Evolutionary conservation across 805 yeast species (phyloP).

Genomic region (Saturnispora quitensis): DNA sequence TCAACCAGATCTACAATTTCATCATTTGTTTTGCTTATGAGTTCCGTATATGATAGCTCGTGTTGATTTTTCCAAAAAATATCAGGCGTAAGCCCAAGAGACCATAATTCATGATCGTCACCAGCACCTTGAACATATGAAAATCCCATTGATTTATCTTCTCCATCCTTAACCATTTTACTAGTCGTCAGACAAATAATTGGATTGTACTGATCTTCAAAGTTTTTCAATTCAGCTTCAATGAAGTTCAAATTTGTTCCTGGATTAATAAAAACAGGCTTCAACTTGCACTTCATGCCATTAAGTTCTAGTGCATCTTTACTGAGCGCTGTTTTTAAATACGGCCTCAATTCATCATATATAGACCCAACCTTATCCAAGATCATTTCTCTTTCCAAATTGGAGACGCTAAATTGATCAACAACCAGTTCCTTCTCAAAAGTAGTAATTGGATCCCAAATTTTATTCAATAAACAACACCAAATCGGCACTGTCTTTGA

Average conservation of each 20-base stretch:
- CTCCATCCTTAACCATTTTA: constrained; percentile 50
- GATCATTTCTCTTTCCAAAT: constrained; percentile 49
- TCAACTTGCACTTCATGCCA: constrained; percentile 38
- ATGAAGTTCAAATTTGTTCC: constrained; percentile 21
- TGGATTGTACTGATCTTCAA: constrained; percentile 29
- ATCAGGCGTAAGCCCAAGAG: constrained; percentile 42
- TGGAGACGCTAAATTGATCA: constrained; percentile 46
- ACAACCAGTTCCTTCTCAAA: constrained; percentile 18
- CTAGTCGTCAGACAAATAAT: constrained; percentile 55
- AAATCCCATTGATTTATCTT: constrained; percentile 36
- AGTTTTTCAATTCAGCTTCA: neutral
- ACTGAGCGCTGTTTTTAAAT: constrained; percentile 9
- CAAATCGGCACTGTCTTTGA: constrained; percentile 86
- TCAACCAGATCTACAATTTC: constrained; percentile 19
- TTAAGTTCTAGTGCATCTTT: constrained; percentile 16
- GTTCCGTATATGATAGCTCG: constrained; percentile 13
- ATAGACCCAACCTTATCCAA: constrained; percentile 33
- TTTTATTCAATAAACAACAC: constrained; percentile 68
- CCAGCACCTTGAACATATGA: constrained; percentile 88
- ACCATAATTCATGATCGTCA: constrained; percentile 90
- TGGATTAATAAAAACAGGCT: constrained; percentile 69
- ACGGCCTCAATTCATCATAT: neutral
- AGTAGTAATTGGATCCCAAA: constrained; percentile 32
- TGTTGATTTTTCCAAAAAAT: constrained; percentile 46
- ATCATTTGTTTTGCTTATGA: constrained; percentile 20